Base-by-base conservation (phyloP, 1,284 basidiomycete species). In the Chiua sp. region DNA sequence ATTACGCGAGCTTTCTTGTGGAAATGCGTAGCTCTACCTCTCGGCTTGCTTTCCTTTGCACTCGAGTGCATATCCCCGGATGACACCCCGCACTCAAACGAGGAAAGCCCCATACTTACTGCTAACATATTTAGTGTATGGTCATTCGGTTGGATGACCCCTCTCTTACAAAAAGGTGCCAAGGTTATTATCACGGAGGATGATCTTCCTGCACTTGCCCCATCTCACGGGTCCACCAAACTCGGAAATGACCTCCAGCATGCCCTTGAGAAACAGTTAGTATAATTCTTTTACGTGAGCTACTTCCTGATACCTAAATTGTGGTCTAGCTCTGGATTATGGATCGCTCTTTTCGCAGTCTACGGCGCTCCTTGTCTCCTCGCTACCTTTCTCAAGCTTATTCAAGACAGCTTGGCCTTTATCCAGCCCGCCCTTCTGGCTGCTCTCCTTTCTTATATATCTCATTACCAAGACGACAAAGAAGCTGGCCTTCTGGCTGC, bases 121-220 rank as follows among this genome's bases (percentile, higher is more conserved):
- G 94, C 96, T 37, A 98, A 97, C 75, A 82, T 97, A 52, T 98
- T 88, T 73, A 90, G 86, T 64, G 78, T 80, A 58, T 92, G 84
- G 87, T 85, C 82, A 1, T 96, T 96, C 70, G 76, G 78, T 3
- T 95, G 93, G 92, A 86, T 96, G 81, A 90, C 90, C 1, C 82
- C 85, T 0, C 80, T 95, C 23, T 87, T 95, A 87, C 81, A 79
- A 63, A 88, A 90, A 70, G 90, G 91, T 28, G 80, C 81, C 2
- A 72, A 77, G 22, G 76, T 80, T 59, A 86, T 81, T 71, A 87
- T 95, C 60, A 90, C 87, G 0, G 92, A 94, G 70, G 82, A 88
- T 42, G 93, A 96, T 69, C 82, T 94, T 47, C 91, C 90, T 33
- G 78, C 84, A 1, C 78, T 95, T 20, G 78, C 86, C 22, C 79